Conservation (phyloP, 176 grass and related monocot genomes). For the Avena insularis region DNA sequence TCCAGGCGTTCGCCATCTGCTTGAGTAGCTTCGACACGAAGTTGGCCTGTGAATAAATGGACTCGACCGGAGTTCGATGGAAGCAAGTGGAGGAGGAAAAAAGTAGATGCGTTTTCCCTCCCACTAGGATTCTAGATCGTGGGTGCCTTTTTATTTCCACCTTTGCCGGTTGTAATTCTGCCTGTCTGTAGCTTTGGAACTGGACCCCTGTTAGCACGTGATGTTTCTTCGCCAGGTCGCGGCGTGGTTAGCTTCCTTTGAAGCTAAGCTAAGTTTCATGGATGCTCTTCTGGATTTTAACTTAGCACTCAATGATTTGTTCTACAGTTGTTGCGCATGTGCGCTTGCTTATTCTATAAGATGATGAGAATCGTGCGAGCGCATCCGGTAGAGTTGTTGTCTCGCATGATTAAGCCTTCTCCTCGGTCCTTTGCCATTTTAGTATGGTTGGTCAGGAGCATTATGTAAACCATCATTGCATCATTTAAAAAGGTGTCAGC, state of each 20-base stretch:
- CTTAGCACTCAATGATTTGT: slow-evolving; percentile 1
- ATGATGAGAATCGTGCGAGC: slow-evolving; percentile 23
- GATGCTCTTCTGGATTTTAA: slow-evolving; percentile 19
- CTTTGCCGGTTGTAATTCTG: slow-evolving; percentile 47
- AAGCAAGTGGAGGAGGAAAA: neutral
- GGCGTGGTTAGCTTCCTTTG: slow-evolving; percentile 20
- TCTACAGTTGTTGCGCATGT: slow-evolving; percentile 1
- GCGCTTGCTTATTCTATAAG: slow-evolving; percentile 32
- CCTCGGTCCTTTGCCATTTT: neutral
- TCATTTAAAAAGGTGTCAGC: neutral
- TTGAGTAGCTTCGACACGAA: slow-evolving; percentile 99
- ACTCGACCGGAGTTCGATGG: neutral
- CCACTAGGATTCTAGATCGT: slow-evolving; percentile 36
- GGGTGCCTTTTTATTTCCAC: slow-evolving; percentile 39
- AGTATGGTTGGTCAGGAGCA: slow-evolving; percentile 8
- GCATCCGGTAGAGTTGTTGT: neutral
- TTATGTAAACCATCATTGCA: slow-evolving; percentile 30
- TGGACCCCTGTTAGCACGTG: slow-evolving; percentile 12
- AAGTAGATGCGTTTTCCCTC: slow-evolving; percentile 32
- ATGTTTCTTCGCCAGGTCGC: slow-evolving; percentile 18
- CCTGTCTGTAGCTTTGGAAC: slow-evolving; percentile 45
- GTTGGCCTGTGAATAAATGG: slow-evolving; percentile 87
- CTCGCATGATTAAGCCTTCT: slow-evolving; percentile 31
- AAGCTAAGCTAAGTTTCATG: neutral
- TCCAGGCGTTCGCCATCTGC: slow-evolving; percentile 93